Base-by-base conservation (phyloP, 345 rosid genomes). In the Nephelium lappaceum region DNA sequence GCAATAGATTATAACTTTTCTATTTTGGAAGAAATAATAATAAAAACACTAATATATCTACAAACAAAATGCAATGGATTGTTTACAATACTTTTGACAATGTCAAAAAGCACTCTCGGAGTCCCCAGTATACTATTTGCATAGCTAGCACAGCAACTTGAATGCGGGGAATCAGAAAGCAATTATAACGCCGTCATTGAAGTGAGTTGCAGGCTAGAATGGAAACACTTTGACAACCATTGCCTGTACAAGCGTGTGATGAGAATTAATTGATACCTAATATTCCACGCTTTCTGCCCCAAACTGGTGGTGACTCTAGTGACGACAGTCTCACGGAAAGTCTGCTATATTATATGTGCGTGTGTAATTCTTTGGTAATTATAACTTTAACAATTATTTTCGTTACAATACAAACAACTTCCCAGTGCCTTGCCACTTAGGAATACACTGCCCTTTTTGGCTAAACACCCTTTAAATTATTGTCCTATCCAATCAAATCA, bases 401-500 rank as follows among this genome's bases (percentile, higher is more conserved):
- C 38, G 14, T 23, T 11, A 6, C 19, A 74, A 43, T 16, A n/a
- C 57, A 62, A 53, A 8, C 16, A 74, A 41, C 41, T 8, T 58
- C 11, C 8, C 39, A 49, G 62, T 61, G 51, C 71, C 64, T 27
- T 27, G 31, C 31, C 31, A 74, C 69, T 27, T 16, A 62, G 45
- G 64, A 74, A 74, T 73, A 67, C 23, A 65, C 11, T 21, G 0
- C 24, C 63, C 16, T 42, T 66, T 21, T 55, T 15, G 73, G 67
- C 65, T 73, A 27, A 42, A 67, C 45, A 42, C 31, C 31, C 65
- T 72, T 39, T 72, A 78, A 71, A 39, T 21, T 70, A 69, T 53
- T 51, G 31, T n/a, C 76, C 27, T 16, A 45, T 74, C 78, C 78
- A 75, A 51, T 66, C 64, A 75, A 75, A 75, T 66, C 43, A 38